Conservation (phyloP, 257 asterid genomes). For the Rhazya stricta region DNA sequence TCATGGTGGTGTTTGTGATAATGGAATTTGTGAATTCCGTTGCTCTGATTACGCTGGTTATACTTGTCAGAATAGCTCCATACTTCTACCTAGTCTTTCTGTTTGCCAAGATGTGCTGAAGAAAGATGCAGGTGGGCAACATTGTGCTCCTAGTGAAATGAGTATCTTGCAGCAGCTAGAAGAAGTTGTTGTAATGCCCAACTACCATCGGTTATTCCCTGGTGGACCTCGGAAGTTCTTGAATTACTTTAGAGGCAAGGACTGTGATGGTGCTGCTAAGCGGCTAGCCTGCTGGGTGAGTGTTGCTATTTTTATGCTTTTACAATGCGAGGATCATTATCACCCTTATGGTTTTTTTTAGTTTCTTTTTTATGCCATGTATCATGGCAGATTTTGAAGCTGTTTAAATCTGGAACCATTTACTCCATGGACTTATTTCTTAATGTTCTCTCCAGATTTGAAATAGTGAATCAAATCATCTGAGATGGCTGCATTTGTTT, state of each 20-base stretch:
- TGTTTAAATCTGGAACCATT: background rate
- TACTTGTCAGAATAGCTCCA: constrained; percentile 96
- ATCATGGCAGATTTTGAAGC: background rate
- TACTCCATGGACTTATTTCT: background rate
- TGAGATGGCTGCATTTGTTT: background rate
- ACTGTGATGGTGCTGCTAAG: constrained; percentile 96
- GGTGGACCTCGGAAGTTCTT: constrained; percentile 92
- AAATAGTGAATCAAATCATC: background rate
- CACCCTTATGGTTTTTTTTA: background rate
- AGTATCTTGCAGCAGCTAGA: constrained; percentile 91
- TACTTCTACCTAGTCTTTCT: constrained; percentile 73
- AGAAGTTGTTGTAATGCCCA: constrained; percentile 98
- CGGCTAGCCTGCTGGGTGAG: constrained; percentile 99
- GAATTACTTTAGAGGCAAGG: constrained; percentile 77
- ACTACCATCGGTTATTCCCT: constrained; percentile 88
- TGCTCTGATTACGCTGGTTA: constrained; percentile 99
- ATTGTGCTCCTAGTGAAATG: constrained; percentile 91
- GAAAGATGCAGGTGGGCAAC: constrained; percentile 68
- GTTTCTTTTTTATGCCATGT: background rate
- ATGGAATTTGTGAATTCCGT: constrained; percentile 94
- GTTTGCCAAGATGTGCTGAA: constrained; percentile 81
- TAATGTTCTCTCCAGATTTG: too few relatives aligned
- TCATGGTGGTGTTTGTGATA: constrained; percentile 97
- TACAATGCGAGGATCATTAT: background rate
- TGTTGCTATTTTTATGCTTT: constrained; percentile 7